Conservation (phyloP, 2,329 filamentous ascomycete species). For the Aspergillus brunneoviolaceus region DNA sequence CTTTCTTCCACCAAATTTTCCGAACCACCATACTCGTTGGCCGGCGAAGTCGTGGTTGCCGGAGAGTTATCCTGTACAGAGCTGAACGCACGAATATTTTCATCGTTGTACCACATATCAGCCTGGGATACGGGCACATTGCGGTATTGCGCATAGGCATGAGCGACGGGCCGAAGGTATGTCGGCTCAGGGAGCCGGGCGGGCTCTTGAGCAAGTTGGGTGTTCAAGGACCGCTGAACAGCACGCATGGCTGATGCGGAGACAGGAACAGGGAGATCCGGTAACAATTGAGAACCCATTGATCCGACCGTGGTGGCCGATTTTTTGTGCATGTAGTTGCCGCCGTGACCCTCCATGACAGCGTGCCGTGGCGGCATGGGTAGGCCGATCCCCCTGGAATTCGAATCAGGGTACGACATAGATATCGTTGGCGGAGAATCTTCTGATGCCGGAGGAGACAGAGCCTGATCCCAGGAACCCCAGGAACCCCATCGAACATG, state of each 20-base stretch:
- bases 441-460: conserved; percentile 32
- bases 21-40: conserved; percentile 58
- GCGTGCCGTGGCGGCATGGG: conserved; percentile 14
- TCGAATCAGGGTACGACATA: conserved; percentile 18
- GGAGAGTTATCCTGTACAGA: conserved; percentile 26
- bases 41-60: conserved; percentile 46
- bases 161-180: conserved; percentile 30
- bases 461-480: conserved; percentile 45
- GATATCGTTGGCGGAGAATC: conserved; percentile 24
- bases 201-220: conserved; percentile 21
- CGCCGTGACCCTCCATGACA: conserved; percentile 9
- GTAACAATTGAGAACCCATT: conserved; percentile 18
- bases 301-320: conserved; percentile 15
- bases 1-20: conserved; percentile 62
- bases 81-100: conserved; percentile 20
- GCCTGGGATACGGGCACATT: conserved; percentile 28
- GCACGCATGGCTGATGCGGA: conserved; percentile 23
- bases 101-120: conserved; percentile 36
- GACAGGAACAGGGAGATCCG: conserved; percentile 14
- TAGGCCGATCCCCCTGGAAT: conserved; percentile 16
- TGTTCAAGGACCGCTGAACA: conserved; percentile 19
- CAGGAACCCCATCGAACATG: conserved; percentile 78
- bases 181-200: conserved; percentile 33
- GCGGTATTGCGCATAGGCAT: conserved; percentile 20
- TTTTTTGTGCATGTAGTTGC: conserved; percentile 11